Conservation (phyloP, 441 rosid species). For the Pelargonium cotyledonis region DNA sequence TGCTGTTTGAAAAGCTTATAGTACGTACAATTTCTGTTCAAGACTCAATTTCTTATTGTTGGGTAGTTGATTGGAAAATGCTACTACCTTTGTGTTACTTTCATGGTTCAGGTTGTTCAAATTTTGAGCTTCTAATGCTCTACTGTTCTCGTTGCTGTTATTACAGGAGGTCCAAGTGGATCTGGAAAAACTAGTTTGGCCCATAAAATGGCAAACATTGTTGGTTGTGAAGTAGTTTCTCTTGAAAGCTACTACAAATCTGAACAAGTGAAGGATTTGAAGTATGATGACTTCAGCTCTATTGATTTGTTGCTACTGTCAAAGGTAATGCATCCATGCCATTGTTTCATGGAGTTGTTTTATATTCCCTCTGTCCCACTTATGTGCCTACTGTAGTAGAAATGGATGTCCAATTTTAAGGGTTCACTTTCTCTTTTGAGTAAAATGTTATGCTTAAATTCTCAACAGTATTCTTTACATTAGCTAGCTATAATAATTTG, state of each 20-base stretch:
- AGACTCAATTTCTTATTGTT: too few relatives aligned
- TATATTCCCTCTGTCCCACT: background rate
- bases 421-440: background rate
- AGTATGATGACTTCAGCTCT: constrained; percentile 86
- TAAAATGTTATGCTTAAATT: constrained; percentile 1
- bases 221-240: constrained; percentile 99
- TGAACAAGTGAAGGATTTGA: constrained; percentile 79
- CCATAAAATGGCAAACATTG: constrained; percentile 98
- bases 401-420: background rate
- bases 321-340: constrained; percentile 47
- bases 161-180: constrained; percentile 99
- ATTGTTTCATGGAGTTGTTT: constrained; percentile 13
- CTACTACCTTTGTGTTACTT: background rate
- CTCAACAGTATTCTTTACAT: background rate
- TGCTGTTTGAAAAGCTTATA: background rate
- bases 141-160: constrained; percentile 15
- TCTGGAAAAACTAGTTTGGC: constrained; percentile 99
- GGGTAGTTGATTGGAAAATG: background rate
- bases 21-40: background rate
- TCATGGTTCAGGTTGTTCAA: constrained; percentile 7
- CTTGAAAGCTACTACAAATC: constrained; percentile 92
- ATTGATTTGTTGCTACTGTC: constrained; percentile 84
- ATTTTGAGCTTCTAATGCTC: constrained; percentile 4
- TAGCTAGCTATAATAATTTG: background rate
- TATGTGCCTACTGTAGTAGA: background rate